A percentile compares a stretch with the other conserved stretches of the same genome.
Conservation (phyloP, 1,284 basidiomycete genomes). For the Waitea zeae region DNA sequence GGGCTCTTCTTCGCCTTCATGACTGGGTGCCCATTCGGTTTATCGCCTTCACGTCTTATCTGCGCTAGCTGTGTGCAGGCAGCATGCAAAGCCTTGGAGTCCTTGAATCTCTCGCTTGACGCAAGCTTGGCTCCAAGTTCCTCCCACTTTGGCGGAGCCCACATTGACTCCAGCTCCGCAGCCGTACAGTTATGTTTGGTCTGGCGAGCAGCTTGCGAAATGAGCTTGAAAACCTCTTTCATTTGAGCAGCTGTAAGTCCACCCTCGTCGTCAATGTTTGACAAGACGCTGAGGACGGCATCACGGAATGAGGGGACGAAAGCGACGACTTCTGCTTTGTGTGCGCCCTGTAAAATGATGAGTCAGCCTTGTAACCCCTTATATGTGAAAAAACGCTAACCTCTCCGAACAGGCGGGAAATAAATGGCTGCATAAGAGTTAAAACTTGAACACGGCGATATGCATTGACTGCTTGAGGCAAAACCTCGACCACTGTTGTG, state of each 20-base stretch:
- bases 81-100: slow-evolving; percentile 23
- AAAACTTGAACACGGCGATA: slow-evolving; percentile 67
- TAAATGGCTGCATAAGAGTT: slow-evolving; percentile 50
- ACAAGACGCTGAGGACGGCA: slow-evolving; percentile 32
- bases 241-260: slow-evolving; percentile 46
- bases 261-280: slow-evolving; percentile 30
- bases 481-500: slow-evolving; percentile 34
- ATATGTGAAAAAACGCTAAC: slow-evolving; percentile 4
- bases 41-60: slow-evolving; percentile 7
- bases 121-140: slow-evolving; percentile 19
- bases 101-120: slow-evolving; percentile 23
- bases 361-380: too few relatives aligned
- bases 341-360: slow-evolving; percentile 8
- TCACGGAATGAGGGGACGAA: slow-evolving; percentile 38
- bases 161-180: slow-evolving; percentile 15
- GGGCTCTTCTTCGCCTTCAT: too few relatives aligned
- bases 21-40: too few relatives aligned
- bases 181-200: slow-evolving; percentile 22
- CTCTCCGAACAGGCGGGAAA: slow-evolving; percentile 37
- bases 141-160: slow-evolving; percentile 27
- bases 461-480: slow-evolving; percentile 45
- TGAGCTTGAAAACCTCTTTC: slow-evolving; percentile 71
- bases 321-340: slow-evolving; percentile 20
- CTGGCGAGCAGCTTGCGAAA: slow-evolving; percentile 46
- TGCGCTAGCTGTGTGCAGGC: slow-evolving; percentile 30